Base-by-base conservation (phyloP, 257 asterid genomes). In the Dorcoceras hygrometricum region DNA sequence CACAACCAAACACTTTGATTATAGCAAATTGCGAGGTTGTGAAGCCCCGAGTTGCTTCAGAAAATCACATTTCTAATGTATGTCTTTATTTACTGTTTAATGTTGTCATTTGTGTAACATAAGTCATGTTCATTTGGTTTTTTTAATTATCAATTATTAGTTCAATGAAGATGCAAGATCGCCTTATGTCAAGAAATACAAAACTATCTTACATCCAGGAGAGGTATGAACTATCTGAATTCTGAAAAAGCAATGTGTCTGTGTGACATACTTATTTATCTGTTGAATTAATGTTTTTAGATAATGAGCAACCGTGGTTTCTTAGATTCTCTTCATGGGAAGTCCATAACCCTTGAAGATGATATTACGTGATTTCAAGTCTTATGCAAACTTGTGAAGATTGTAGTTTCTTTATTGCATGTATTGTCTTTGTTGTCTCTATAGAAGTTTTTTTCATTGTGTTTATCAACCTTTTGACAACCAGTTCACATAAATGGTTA, bases 121-220 rank as follows among this genome's bases (percentile, higher is more conserved):
- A 54, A 34, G 20, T 56, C 16, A 25, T 57, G 10, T 68, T 71
- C 32, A 65, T 72, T 78, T 54, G 68, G 32, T 73, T 69, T 43
- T n/a, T 70, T 68, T 20, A 54, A 66, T 77, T 59, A 23, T 68
- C 55, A 51, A n/a, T 67, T 75, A 31, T 48, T 72, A 94, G 99
- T 94, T 94, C 84, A 88, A 94, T 77, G 98, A 88, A 79, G 99
- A 94, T 79, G 89, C 99, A 3, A 86, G 95, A 59, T 94, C 99
- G 1, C 99, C 99, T 3, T 90, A 80, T 73, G 93, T 94, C 59
- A 94, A 84, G 86, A 94, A 90, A 89, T 88, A 81, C 89, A 94
- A 94, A 73, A 94, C 97, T 43, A 87, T 94, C 74, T 79, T 94
- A 73, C 99, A 94, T 77, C 99, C 99, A 19, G 97, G 99, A 79